These are phyloP conservation scores for Pichia sp. DNA, from an alignment of 1,139 yeast species.

Conservation along the genomic window DNA sequence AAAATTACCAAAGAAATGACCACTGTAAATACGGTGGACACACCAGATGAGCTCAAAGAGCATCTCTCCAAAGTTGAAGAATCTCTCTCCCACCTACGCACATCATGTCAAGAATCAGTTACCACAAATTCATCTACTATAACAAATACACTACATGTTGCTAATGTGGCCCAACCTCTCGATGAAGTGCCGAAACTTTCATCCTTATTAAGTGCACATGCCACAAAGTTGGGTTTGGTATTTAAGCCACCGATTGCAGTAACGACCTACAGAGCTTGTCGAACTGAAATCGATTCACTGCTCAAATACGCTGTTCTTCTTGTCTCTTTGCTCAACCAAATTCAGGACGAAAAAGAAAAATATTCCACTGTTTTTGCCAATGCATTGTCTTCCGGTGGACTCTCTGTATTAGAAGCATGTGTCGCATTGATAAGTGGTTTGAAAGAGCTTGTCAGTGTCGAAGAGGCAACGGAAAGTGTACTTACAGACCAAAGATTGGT, in stretches of 20 bases:
- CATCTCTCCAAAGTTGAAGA: conserved; percentile 3
- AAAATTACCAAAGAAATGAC: not conserved
- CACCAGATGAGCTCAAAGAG: conserved; percentile 5
- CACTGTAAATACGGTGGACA: not conserved
- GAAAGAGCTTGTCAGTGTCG: conserved; percentile 5
- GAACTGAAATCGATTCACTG: conserved; percentile 47
- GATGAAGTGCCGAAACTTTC: conserved; percentile 56
- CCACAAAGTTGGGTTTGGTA: conserved; percentile 74
- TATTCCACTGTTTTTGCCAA: conserved; percentile 42
- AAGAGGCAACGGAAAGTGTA: conserved; percentile 20
- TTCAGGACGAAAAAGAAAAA: conserved; percentile 31
- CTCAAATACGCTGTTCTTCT: conserved; percentile 43
- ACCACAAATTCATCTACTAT: not conserved
- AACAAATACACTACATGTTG: conserved; percentile 21
- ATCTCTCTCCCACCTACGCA: conserved; percentile 2
- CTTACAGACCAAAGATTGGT: conserved; percentile 38
- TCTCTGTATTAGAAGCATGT: conserved; percentile 5
- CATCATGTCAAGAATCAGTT: not conserved
- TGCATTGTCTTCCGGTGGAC: conserved; percentile 34
- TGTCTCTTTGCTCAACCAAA: conserved; percentile 45
- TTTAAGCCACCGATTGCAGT: conserved; percentile 56
- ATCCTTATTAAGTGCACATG: conserved; percentile 63
- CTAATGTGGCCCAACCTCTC: conserved; percentile 43
- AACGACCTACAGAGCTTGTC: conserved; percentile 44
- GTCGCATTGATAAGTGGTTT: not conserved